Evolutionary conservation across 108 stramenopile genomes (phyloP).

Genomic region (Cyclostephanos tholiformis): DNA sequence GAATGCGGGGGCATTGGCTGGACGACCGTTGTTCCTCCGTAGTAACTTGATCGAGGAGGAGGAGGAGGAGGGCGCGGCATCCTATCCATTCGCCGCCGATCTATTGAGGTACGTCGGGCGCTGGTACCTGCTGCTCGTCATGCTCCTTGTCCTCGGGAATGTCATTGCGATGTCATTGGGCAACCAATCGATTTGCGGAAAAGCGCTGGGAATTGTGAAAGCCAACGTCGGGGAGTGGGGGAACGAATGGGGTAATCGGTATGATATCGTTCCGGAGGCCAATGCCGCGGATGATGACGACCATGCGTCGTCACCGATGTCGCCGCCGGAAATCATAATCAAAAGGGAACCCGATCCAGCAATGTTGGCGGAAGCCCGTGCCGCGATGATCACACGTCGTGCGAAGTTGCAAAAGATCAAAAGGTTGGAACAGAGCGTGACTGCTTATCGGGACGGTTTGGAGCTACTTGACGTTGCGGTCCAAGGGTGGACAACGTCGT

Average conservation of each 20-base stretch:
- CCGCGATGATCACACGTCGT: constrained; percentile 16
- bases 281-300: background rate
- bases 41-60: too few relatives aligned
- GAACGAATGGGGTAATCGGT: background rate
- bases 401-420: constrained; percentile 22
- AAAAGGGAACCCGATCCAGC: constrained; percentile 18
- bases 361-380: constrained; percentile 15
- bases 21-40: background rate
- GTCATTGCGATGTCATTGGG: background rate
- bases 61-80: background rate
- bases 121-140: background rate
- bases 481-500: background rate
- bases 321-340: constrained; percentile 7
- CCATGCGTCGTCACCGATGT: background rate
- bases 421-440: constrained; percentile 18
- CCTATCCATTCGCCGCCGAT: background rate
- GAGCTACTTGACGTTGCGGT: constrained; percentile 9
- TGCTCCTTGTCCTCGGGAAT: background rate
- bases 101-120: background rate
- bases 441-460: constrained; percentile 6
- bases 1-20: background rate
- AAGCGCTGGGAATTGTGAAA: background rate
- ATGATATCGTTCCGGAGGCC: background rate
- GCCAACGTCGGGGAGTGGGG: background rate
- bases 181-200: background rate